Base-by-base conservation (phyloP, 208 protist species). In the Acanthamoeba healyi region DNA sequence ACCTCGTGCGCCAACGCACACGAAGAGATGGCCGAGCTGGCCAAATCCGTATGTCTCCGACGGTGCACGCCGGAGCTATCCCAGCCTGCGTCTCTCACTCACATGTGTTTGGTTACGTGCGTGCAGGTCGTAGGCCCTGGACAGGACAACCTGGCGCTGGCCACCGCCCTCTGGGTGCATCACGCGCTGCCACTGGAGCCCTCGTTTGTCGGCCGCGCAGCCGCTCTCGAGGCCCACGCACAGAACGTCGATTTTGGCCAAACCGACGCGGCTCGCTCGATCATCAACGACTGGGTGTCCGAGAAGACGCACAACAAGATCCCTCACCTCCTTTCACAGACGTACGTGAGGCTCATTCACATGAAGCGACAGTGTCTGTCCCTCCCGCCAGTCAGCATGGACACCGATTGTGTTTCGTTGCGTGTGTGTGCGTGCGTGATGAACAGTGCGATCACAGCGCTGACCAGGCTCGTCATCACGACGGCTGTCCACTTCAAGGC, bases 401-500 rank as follows among this genome's bases (percentile, higher is more conserved):
- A 6, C 32, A 2, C 10, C n/a, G n/a, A 40, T 19, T 6, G 63
- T 40, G n/a, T n/a, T n/a, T n/a, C n/a, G n/a, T n/a, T n/a, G n/a
- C n/a, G n/a, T n/a, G n/a, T n/a, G n/a, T n/a, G n/a, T n/a, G n/a
- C n/a, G n/a, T n/a, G n/a, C n/a, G n/a, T n/a, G n/a, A n/a, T n/a
- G n/a, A 0, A 3, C 74, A 51, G 74, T 0, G 19, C 79, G 42
- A 12, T 87, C 0, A 32, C 14, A n/a, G 17, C 40, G 7, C n/a
- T 61, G 10, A 87, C 79, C 24, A 19, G 19, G 24, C 26, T 87
- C 24, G 40, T 87, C 26, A 7, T 87, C 38, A 87, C 79, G 42
- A 87, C 54, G 26, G 79, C 79, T 9, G 58, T 87, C 22, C 38
- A 87, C 49, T 87, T 87, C 79, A 87, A 87, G 79, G 46, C n/a